Evolutionary conservation across 139 green algal species (phyloP).

Genomic region (Picochlorum sp.): DNA sequence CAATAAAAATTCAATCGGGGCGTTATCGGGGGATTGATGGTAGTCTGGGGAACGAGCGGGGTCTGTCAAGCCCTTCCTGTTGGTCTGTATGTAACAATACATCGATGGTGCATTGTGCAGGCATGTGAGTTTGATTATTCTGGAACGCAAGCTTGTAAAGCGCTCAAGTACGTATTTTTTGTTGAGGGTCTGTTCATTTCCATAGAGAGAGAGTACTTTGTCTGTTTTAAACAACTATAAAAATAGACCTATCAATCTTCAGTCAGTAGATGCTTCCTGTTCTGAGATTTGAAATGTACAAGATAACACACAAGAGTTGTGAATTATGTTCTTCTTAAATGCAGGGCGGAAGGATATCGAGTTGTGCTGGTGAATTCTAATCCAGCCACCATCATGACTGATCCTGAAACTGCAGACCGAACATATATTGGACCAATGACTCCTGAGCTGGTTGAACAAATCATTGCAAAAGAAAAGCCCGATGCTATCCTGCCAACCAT

Average conservation of each 20-base stretch:
- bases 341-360: constrained; percentile 88
- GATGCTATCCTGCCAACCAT: constrained; percentile 98
- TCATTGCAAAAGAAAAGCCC: constrained; percentile 71
- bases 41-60: too few relatives aligned
- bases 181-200: too few relatives aligned
- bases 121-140: constrained; percentile 99
- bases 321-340: too few relatives aligned
- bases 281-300: background rate
- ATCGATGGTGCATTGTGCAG: constrained; percentile 36
- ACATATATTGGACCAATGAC: constrained; percentile 99
- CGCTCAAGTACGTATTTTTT: constrained; percentile 76
- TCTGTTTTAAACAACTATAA: background rate
- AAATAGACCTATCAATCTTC: background rate
- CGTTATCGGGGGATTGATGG: too few relatives aligned
- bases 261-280: background rate
- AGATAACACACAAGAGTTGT: background rate
- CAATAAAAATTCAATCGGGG: too few relatives aligned
- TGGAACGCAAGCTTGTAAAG: constrained; percentile 97
- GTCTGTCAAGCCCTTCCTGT: too few relatives aligned
- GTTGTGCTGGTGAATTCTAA: constrained; percentile 98
- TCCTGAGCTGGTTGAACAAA: constrained; percentile 76
- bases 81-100: too few relatives aligned
- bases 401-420: constrained; percentile 89
- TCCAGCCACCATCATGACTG: constrained; percentile 99
- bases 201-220: too few relatives aligned